These are phyloP conservation scores for Suillus plorans DNA, from an alignment of 768 basidiomycete species.

Conservation along the genomic window DNA sequence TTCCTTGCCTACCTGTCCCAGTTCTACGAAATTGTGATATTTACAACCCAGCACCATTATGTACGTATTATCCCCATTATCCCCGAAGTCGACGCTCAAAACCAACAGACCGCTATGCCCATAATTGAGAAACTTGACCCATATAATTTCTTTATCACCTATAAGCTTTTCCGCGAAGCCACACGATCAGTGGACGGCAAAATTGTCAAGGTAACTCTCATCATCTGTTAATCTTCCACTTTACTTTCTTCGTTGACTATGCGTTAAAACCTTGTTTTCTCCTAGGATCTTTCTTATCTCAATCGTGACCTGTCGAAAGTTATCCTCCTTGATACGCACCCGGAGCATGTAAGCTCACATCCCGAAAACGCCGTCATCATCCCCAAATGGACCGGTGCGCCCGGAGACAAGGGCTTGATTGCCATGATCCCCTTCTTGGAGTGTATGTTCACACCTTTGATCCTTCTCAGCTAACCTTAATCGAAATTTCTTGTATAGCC, in stretches of 20 bases:
- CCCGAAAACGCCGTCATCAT: conserved; percentile 88
- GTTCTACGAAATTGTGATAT: conserved; percentile 97
- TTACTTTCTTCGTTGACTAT: too few relatives aligned
- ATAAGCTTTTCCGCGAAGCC: conserved; percentile 90
- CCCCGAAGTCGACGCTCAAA: conserved; percentile 4
- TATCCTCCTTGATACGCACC: conserved; percentile 79
- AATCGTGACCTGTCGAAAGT: conserved; percentile 94
- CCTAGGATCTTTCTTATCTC: conserved; percentile 86
- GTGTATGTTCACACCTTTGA: conserved; percentile 45
- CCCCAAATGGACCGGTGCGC: conserved; percentile 83
- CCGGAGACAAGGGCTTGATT: conserved; percentile 73
- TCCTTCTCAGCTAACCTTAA: background rate
- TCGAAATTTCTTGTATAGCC: conserved; percentile 45
- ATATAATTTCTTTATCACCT: conserved; percentile 84
- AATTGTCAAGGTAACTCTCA: conserved; percentile 70
- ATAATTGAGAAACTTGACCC: conserved; percentile 93
- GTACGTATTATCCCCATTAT: conserved; percentile 46
- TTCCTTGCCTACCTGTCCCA: conserved; percentile 97
- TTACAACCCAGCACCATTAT: conserved; percentile 87
- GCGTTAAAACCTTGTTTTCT: background rate
- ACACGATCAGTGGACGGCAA: conserved; percentile 81
- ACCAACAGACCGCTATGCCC: conserved; percentile 76
- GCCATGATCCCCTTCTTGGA: conserved; percentile 98
- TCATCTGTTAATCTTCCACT: background rate
- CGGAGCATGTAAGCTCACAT: conserved; percentile 75